Evolutionary conservation across 2,329 filamentous ascomycete genomes (phyloP), one percentile per base, ranked within the genome.

Genomic region (Beauveria medogensis): DNA sequence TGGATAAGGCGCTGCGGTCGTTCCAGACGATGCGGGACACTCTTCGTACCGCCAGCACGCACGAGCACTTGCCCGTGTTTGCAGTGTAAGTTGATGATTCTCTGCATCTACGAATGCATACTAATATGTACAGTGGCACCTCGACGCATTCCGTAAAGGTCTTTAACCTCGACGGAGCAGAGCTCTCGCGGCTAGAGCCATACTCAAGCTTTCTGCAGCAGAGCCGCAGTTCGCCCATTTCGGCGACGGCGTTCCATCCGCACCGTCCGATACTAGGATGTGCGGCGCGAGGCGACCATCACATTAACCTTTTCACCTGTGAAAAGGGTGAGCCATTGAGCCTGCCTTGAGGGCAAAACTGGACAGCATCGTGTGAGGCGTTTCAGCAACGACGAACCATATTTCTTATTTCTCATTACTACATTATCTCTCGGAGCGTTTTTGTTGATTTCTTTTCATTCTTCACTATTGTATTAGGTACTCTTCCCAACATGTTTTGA

Each of bases 51-150:
- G 82, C 96, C 61, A 94, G 90, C 72, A 92, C 94, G 47, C 94
- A 99, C 73, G 94, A 99, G 74, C 94, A 99, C 74, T 85, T 96
- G 59, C 94, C 94, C 28, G 92, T 99, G 14, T 97, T 99, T 78
- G 91, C 91, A 67, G 85, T 92, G 89, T 92, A 87, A 81, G 88
- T 85, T 7, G 20, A 14, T 4, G n/a, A 22, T 40, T 2, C n/a
- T 20, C 30, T 43, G 2, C 5, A 22, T 14, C 2, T 51, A 9
- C 6, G 10, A 22, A 47, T 1, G 2, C 30, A 22, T 41, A 47
- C 47, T 61, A 60, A 60, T 14, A 18, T 16, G 9, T 48, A 62
- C 67, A 96, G 92, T 64, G 94, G 94, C 68, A 94, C 92, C 28
- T 92, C 92, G 60, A 84, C 89, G 55, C 92, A 96, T 71, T 83